Conservation (phyloP, 176 grass and related monocot genomes). For the Coix lacrymajobi region DNA sequence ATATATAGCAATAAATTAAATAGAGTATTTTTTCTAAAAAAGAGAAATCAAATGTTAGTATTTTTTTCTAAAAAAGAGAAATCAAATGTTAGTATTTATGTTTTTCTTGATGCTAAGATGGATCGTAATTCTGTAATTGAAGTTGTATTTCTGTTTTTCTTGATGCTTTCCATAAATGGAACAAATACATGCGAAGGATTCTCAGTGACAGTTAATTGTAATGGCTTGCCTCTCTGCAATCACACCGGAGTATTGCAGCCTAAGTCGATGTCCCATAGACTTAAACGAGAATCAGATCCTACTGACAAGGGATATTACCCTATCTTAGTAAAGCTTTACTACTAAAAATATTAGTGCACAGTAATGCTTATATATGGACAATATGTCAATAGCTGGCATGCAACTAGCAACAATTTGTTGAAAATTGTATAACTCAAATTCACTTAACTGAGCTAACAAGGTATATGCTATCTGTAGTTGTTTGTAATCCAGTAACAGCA, state of each 20-base stretch:
- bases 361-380: slow-evolving; percentile 5
- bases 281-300: slow-evolving; percentile 96
- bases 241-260: slow-evolving; percentile 72
- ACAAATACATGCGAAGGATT: slow-evolving; percentile 75
- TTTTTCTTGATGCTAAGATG: too few relatives aligned
- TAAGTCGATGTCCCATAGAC: slow-evolving; percentile 90
- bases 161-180: slow-evolving; percentile 83
- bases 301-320: slow-evolving; percentile 15
- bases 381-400: neutral
- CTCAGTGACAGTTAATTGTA: slow-evolving; percentile 67
- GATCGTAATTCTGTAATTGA: too few relatives aligned
- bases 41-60: too few relatives aligned
- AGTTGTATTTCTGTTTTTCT: too few relatives aligned
- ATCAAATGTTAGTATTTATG: too few relatives aligned
- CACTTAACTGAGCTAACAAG: slow-evolving; percentile 89
- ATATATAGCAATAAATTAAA: too few relatives aligned
- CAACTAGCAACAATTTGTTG: neutral
- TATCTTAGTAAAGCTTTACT: slow-evolving; percentile 8
- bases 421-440: slow-evolving; percentile 12
- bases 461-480: slow-evolving; percentile 84
- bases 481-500: slow-evolving; percentile 80
- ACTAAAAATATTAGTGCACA: neutral
- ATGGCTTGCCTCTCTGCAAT: slow-evolving; percentile 67
- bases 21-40: too few relatives aligned
- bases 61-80: too few relatives aligned